Conservation (phyloP, 2,329 filamentous ascomycete species). For the Fusarium tuaranense region DNA sequence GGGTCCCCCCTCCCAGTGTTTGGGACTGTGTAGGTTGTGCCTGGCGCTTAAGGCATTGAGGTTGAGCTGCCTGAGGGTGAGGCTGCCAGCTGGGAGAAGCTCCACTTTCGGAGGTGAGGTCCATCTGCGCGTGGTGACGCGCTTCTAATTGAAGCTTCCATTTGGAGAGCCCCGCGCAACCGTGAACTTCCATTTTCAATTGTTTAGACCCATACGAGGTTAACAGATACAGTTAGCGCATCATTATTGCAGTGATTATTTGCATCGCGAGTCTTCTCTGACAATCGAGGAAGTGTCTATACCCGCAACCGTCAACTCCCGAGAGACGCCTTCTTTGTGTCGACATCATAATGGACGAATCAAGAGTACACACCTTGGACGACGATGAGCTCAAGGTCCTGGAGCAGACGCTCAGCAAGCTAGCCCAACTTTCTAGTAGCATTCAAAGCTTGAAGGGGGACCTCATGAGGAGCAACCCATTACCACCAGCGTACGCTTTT, state of each 20-base stretch:
- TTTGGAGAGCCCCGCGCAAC: constrained; percentile 25
- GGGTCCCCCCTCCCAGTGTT: neutral
- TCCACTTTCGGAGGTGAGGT: neutral
- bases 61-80: neutral
- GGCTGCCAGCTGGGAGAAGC: neutral
- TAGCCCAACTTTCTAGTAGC: constrained; percentile 76
- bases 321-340: neutral
- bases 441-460: constrained; percentile 73
- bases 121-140: constrained; percentile 11
- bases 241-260: neutral
- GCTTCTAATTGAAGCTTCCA: constrained; percentile 22
- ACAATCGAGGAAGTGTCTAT: neutral
- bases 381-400: constrained; percentile 75
- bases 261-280: neutral
- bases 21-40: neutral
- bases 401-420: constrained; percentile 76
- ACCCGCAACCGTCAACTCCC: neutral
- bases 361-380: constrained; percentile 47
- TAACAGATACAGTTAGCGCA: neutral
- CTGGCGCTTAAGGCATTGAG: constrained; percentile 5
- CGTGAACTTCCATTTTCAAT: neutral
- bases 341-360: constrained; percentile 42
- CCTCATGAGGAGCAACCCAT: constrained; percentile 71
- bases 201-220: neutral
- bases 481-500: constrained; percentile 71